Evolutionary conservation across 169 alveolate genomes (phyloP), one percentile per base, ranked within the genome.

Genomic region (Plasmodium coatneyi): DNA sequence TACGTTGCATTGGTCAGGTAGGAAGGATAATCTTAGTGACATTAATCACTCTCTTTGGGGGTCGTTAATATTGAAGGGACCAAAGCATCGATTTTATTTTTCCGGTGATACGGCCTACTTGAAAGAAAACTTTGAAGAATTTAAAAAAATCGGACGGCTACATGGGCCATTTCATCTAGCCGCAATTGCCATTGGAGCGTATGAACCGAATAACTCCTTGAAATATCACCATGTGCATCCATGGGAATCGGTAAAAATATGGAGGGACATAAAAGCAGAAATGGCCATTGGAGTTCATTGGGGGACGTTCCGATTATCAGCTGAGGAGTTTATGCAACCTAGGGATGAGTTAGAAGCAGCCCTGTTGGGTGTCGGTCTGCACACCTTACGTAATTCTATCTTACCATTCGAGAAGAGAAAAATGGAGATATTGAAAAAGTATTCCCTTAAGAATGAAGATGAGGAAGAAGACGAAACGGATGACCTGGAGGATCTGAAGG

Each of bases 281-380:
- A 74, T 5, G 9, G 93, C 93, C n/a, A 54, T 86, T 0, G 93
- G 86, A 7, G 80, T 86, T n/a, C 93, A 86, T 22, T 86, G 93
- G 93, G 93, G 93, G 14, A 86, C 93, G 0, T 86, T 86, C 30
- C 76, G 93, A 3, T 43, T 86, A 41, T 86, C 93, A 2, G 93
- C 93, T 34, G 93, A 86, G 54, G 93, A 86, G 28, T 86, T 86
- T 86, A 19, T 86, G 79, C 93, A 86, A 76, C 93, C 93, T 0
- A 32, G 93, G 22, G 93, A 86, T 86, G 93, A 86, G 28, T 86
- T 86, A 74, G 93, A 86, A 74, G 93, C 93, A 10, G 93, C 93
- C 1, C 30, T 86, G 41, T 76, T 86, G 60, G 93, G 93, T 7
- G 80, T 86, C 0, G 70, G 93, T 0, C 34, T 74, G 4, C 41